A percentile compares a stretch with the other conserved stretches of the same genome.
phyloP scores from a whole-genome alignment of 1,284 basidiomycete species.

The Irpex sp. region DNA sequence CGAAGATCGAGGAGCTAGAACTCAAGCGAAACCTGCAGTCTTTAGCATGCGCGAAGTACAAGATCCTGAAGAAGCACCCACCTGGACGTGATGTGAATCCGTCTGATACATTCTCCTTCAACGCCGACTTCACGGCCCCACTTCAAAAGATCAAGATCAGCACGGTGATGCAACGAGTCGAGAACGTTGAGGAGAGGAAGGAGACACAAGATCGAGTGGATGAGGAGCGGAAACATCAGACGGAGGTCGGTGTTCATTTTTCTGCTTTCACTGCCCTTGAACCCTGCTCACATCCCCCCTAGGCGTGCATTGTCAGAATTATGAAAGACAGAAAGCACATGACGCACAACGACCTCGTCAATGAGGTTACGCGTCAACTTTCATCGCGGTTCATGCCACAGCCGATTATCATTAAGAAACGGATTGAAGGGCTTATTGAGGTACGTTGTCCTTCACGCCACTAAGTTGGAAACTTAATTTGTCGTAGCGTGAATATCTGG shows the following conservation, averaged over 20 bases:
- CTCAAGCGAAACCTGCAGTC: conserved; percentile 92
- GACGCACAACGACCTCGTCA: conserved; percentile 86
- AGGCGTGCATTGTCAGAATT: conserved; percentile 96
- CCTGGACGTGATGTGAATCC: conserved; percentile 78
- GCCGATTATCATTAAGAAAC: conserved; percentile 86
- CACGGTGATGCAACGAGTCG: conserved; percentile 84
- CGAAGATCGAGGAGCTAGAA: conserved; percentile 74
- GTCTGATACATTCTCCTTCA: conserved; percentile 88
- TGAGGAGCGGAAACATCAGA: conserved; percentile 88
- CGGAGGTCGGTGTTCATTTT: conserved; percentile 61
- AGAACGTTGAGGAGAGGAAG: conserved; percentile 83
- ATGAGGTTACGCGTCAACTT: conserved; percentile 89
- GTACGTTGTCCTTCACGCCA: conserved; percentile 38
- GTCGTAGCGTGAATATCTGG: conserved; percentile 73
- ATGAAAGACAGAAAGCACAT: conserved; percentile 97
- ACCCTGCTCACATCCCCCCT: neutral
- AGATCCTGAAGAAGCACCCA: conserved; percentile 90
- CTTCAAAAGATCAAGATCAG: conserved; percentile 94
- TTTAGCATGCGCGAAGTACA: conserved; percentile 95
- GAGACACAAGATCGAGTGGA: conserved; percentile 92
- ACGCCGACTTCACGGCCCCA: conserved; percentile 74
- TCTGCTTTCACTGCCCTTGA: neutral
- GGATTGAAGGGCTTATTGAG: conserved; percentile 94
- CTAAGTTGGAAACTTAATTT: neutral
- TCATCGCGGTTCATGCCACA: conserved; percentile 84